Base-by-base conservation (phyloP, 1,284 basidiomycete genomes). In the Tilletia horrida region DNA sequence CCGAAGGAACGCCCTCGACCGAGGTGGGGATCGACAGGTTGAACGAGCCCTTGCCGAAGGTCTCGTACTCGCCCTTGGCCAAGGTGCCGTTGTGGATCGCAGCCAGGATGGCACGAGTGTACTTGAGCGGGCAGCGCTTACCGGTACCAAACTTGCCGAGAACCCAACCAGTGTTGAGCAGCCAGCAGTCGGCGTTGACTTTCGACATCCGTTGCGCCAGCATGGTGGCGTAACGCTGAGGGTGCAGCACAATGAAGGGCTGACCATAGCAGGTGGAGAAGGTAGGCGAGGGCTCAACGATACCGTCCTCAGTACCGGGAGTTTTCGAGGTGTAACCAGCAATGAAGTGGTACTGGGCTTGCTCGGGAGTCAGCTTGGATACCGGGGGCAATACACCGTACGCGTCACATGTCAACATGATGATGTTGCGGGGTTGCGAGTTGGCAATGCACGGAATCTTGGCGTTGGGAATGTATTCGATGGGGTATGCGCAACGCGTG, bases 251-350 rank as follows among this genome's bases (percentile, higher is more conserved):
- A 82, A 99, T 96, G 88, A 98, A 99, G 40, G 96, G 95, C 71
- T 96, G 95, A 77, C 91, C 92, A 87, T 97, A 97, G 84, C 94
- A 97, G 44, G 95, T 97, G 31, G 93, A 97, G 88, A 99, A 99
- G 63, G 96, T 98, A 25, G 96, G 96, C 75, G 95, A 94, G 67
- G 95, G 96, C 85, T 97, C 95, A 67, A 95, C 87, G 61, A 98
- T 91, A 83, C 96, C 95, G 81, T 97, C 95, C 83, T 99, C 95
- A 23, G 95, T 99, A 72, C 95, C 95, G 23, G 95, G 95, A 2
- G 92, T 95, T 86, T 86, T 86, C 73, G 92, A 95, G 64, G 94
- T 97, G 86, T 97, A 81, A 64, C 79, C 79, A 44, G 78, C 74
- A 68, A 83, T 80, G 68, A 83, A 83, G 80, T 82, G 83, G 81